Conservation (phyloP, 345 rosid genomes). For the Bruguiera parviflora region DNA sequence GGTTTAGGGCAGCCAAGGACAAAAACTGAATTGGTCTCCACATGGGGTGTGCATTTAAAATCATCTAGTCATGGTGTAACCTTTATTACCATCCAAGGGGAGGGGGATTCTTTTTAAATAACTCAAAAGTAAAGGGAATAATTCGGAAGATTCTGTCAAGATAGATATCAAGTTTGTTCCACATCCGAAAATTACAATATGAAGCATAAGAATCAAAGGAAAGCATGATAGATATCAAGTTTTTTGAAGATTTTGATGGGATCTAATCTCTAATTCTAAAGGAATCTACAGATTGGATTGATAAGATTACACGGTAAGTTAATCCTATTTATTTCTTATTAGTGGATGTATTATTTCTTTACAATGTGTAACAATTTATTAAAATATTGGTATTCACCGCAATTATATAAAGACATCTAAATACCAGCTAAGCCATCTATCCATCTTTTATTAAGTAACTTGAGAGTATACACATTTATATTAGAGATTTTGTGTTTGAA, state of each 20-base stretch:
- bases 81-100: constrained; percentile 9
- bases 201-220: constrained; percentile 10
- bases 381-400: no score
- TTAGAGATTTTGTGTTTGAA: no score
- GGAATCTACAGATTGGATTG: constrained; percentile 23
- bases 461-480: no score
- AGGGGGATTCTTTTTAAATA: not conserved
- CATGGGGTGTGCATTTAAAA: constrained; percentile 32
- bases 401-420: not conserved
- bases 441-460: no score
- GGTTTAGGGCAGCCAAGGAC: constrained; percentile 24
- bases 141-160: constrained; percentile 26
- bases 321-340: not conserved
- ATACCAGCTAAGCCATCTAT: not conserved
- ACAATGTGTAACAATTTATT: no score
- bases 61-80: not conserved
- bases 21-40: constrained; percentile 40
- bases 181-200: not conserved
- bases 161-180: constrained; percentile 22
- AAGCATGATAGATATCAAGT: not conserved
- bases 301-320: constrained; percentile 14
- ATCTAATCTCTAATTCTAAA: constrained; percentile 32
- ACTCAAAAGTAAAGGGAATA: constrained; percentile 18
- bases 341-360: no score
- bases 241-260: not conserved